Evolutionary conservation across 2,329 filamentous ascomycete species (phyloP).

Genomic region (Aspergillus fischeri): DNA sequence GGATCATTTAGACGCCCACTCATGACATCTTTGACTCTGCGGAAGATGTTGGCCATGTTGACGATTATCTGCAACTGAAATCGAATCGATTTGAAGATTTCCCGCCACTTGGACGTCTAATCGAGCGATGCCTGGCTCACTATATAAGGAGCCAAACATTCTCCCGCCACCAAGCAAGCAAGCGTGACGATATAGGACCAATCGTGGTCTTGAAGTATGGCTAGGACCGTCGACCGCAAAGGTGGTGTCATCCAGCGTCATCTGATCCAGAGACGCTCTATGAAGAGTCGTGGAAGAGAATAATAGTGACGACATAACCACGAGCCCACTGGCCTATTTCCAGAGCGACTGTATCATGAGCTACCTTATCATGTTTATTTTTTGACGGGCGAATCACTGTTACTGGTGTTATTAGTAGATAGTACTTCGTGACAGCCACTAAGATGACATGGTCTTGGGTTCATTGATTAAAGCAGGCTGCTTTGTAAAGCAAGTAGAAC

Average conservation of each 20-base stretch:
- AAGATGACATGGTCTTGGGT: neutral
- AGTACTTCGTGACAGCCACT: neutral
- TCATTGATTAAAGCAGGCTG: neutral
- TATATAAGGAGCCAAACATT: neutral
- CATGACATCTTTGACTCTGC: conserved; percentile 48
- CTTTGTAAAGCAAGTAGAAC: neutral
- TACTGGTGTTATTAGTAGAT: neutral
- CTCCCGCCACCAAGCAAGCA: neutral
- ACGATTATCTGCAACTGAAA: neutral
- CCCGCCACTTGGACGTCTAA: too few species aligned
- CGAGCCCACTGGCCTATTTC: neutral
- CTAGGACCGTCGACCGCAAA: neutral
- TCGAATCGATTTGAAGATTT: neutral
- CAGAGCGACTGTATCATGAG: neutral
- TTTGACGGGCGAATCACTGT: too few species aligned
- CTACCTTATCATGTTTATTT: neutral
- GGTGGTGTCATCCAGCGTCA: neutral
- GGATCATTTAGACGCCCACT: conserved; percentile 26
- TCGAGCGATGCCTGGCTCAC: neutral
- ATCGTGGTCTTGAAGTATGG: too few species aligned
- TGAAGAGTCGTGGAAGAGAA: neutral
- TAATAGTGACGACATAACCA: neutral
- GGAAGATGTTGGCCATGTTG: conserved; percentile 44
- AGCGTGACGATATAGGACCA: neutral
- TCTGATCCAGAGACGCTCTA: neutral